Conservation (phyloP, 306 rosid species). For the Sechiopsis laciniata region DNA sequence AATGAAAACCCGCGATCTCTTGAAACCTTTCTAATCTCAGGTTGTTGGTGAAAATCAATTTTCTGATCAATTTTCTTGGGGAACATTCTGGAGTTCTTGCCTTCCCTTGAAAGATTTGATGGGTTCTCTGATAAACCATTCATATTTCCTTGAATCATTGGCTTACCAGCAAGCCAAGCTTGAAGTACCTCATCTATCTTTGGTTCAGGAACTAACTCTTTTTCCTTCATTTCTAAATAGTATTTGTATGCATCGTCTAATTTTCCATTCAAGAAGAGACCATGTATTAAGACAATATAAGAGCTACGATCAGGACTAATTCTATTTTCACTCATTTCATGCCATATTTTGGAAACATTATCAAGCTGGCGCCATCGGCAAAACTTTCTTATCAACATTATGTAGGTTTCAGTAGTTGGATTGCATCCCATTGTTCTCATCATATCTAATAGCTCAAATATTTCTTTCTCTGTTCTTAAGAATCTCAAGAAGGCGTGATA, state of each 20-base stretch:
- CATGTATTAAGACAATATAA: constrained; percentile 77
- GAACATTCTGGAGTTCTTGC: constrained; percentile 26
- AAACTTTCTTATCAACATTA: constrained; percentile 82
- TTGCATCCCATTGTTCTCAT: constrained; percentile 60
- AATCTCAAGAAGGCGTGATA: constrained; percentile 70
- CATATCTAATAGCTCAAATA: constrained; percentile 47
- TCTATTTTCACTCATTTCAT: constrained; percentile 55
- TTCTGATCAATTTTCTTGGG: constrained; percentile 36
- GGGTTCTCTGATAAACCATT: constrained; percentile 28
- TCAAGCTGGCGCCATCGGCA: constrained; percentile 75
- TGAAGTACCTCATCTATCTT: constrained; percentile 63
- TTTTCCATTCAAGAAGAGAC: constrained; percentile 69
- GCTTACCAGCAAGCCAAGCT: constrained; percentile 66
- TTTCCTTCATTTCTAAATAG: constrained; percentile 74
- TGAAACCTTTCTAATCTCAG: constrained; percentile 54
- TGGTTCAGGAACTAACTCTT: constrained; percentile 63
- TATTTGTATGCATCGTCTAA: constrained; percentile 65
- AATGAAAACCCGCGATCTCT: constrained; percentile 73
- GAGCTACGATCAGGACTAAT: constrained; percentile 67
- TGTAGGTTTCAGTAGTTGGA: constrained; percentile 66
- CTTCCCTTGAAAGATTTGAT: constrained; percentile 24
- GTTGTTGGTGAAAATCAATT: constrained; percentile 43
- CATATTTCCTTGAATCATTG: constrained; percentile 26
- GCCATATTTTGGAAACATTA: constrained; percentile 64
- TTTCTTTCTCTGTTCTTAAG: constrained; percentile 55